Evolutionary conservation across 805 yeast species (phyloP).

Genomic region (Phaffomyces opuntiae): DNA sequence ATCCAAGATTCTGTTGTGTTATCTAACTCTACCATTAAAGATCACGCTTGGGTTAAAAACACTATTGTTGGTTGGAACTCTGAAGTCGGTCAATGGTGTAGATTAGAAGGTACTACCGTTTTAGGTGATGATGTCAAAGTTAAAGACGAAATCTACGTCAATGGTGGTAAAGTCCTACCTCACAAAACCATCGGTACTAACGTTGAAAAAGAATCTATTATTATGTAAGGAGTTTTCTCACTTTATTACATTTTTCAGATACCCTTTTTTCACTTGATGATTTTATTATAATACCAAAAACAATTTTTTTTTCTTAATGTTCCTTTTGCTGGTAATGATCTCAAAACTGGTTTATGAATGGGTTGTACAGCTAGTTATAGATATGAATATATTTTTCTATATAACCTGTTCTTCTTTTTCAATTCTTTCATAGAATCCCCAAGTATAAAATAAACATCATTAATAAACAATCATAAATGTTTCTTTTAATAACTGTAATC

Average conservation of each 20-base stretch:
- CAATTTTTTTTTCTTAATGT: background rate
- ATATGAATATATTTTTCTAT: background rate
- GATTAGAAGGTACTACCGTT: slow-evolving; percentile 95
- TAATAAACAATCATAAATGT: background rate
- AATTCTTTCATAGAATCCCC: background rate
- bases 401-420: background rate
- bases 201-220: slow-evolving; percentile 96
- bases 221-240: slow-evolving; percentile 53
- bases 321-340: slow-evolving; percentile 1
- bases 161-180: slow-evolving; percentile 98
- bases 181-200: slow-evolving; percentile 95
- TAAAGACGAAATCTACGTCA: slow-evolving; percentile 96
- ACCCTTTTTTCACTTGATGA: background rate
- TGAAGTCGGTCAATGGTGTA: slow-evolving; percentile 97
- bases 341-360: background rate
- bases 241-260: too few relatives aligned
- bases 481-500: background rate
- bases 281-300: background rate
- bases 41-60: slow-evolving; percentile 96
- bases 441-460: background rate
- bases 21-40: slow-evolving; percentile 86
- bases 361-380: slow-evolving; percentile 3
- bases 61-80: slow-evolving; percentile 99
- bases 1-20: slow-evolving; percentile 91
- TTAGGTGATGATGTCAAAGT: slow-evolving; percentile 98